These are phyloP conservation scores for Eudorina sp. DNA, from an alignment of 139 green algal species.

Conservation along the genomic window DNA sequence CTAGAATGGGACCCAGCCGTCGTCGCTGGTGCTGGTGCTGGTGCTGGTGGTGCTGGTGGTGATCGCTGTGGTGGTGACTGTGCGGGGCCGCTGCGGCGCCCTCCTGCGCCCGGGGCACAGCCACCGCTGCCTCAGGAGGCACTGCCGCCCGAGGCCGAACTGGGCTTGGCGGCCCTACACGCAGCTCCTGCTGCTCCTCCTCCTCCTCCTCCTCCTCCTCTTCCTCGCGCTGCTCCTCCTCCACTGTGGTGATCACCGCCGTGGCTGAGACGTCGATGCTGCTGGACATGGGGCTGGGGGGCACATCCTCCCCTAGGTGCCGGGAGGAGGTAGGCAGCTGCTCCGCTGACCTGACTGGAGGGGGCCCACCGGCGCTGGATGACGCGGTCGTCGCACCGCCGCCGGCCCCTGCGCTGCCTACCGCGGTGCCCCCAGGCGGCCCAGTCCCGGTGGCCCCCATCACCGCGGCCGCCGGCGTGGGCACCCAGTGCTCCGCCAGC, in stretches of 20 bases:
- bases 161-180: too few relatives aligned
- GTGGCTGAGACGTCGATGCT: conserved; percentile 19
- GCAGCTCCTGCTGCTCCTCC: too few relatives aligned
- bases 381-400: not conserved
- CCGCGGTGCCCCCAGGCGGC: not conserved
- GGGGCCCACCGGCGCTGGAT: too few relatives aligned
- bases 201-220: not conserved
- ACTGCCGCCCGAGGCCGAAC: too few relatives aligned
- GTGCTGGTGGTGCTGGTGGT: not conserved
- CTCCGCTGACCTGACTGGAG: too few relatives aligned
- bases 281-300: not conserved
- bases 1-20: conserved; percentile 59
- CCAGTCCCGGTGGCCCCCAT: not conserved
- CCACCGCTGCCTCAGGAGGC: not conserved
- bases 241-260: not conserved
- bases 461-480: not conserved
- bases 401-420: not conserved
- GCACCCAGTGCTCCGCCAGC: conserved; percentile 57
- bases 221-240: not conserved
- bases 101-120: conserved; percentile 7
- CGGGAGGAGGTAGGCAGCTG: too few relatives aligned
- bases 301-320: not conserved
- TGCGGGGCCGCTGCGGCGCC: too few relatives aligned
- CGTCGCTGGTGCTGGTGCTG: conserved; percentile 4
- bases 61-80: too few relatives aligned